Evolutionary conservation across 2,329 filamentous ascomycete genomes (phyloP), one percentile per base, ranked within the genome.

Genomic region (Davidsoniella virescens): DNA sequence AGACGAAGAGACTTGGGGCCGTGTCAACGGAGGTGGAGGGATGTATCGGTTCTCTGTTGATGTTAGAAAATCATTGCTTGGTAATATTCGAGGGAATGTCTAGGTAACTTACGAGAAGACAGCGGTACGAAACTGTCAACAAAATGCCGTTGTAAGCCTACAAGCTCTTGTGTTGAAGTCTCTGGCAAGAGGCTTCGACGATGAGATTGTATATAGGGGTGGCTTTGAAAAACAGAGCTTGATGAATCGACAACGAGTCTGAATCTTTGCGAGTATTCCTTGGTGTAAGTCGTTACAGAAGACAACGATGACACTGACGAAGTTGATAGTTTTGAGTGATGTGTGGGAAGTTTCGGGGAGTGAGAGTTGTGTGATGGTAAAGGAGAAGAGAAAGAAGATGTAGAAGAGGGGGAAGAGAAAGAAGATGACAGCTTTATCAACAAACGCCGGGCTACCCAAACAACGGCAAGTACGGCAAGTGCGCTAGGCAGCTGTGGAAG

Each of bases 1-100:
- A 40, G 62, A 61, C 45, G 63, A 60, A 51, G 67, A 68, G 47
- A 69, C 59, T 52, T 66, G 64, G 6, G 71, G 69, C 9, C 71
- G 67, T 41, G 69, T 75, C 57, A 74, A 59, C 51, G 72, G 71
- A 51, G 68, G 67, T 42, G 71, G 67, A 46, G 65, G 70, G 47
- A 52, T 39, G 29, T 29, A 39, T 23, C 39, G 26, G 38, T 47
- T 7, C 36, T 20, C 44, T 25, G 25, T 10, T 23, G 18, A 45
- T 9, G 44, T 43, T 20, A 49, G 20, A 23, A 26, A 23, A 39
- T 36, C 20, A 10, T 36, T 26, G 16, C 39, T 25, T 48, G 40
- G 38, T 36, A 5, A 8, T 37, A 38, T 16, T 17, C 17, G 16
- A 25, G 14, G 8, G 42, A 44, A n/a, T 20, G 17, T 7, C 2